Base-by-base conservation (phyloP, 768 basidiomycete genomes). In the Amanita inopinata region DNA sequence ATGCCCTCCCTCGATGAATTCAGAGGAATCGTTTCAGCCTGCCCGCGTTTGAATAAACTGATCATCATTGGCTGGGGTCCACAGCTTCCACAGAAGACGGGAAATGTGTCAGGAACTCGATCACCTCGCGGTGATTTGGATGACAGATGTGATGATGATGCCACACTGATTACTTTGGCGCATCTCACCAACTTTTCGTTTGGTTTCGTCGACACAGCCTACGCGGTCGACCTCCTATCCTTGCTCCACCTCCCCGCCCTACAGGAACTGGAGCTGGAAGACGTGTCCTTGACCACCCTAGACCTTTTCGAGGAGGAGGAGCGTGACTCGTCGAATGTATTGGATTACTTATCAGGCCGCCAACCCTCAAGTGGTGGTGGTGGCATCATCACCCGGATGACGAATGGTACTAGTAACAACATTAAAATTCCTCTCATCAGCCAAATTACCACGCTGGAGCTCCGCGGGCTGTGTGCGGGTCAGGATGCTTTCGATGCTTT, bases 21-120 rank as follows among this genome's bases (percentile, higher is more conserved):
- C 47, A 46, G 49, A 6, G 41, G 50, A 18, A 69, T 78, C 27
- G 54, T 77, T 15, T 23, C 53, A 5, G 59, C 57, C 1, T 78
- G 67, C 46, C 64, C 64, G 4, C 48, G 56, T 8, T 64, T 80
- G 18, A 49, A 57, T 40, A 55, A 56, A 6, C 64, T 80, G 3
- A 56, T 65, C 25, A 64, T 80, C 33, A 56, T 74, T 8, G 78
- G 77, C 2, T 72, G 76, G 63, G 77, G 76, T 11, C 73, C 74
- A 1, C 60, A 53, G 36, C 52, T 69, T 24, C 47, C 55, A 35
- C 32, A 43, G 3, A 15, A 9, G 20, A 32, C 6, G 31, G 18
- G 25, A 17, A n/a, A n/a, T n/a, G n/a, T n/a, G n/a, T n/a, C n/a
- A n/a, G n/a, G n/a, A n/a, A n/a, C n/a, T n/a, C n/a, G n/a, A n/a